Conservation (phyloP, 305 asterid genomes). For the Solanum hybrid region DNA sequence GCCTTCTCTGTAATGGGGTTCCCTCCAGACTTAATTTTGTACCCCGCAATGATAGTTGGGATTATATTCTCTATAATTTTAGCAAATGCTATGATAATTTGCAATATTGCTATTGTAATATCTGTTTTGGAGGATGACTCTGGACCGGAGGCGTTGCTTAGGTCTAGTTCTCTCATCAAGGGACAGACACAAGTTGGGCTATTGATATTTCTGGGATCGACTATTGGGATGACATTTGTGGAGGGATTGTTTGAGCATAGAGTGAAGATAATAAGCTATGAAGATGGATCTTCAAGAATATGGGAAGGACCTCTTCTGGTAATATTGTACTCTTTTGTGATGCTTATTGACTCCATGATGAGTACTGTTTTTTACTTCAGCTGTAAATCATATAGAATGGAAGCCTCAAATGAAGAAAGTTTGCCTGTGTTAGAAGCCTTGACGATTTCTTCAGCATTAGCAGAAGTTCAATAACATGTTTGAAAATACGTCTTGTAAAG, state of each 20-base stretch:
- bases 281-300: conserved; percentile 83
- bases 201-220: conserved; percentile 77
- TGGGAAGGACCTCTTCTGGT: conserved; percentile 99
- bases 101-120: conserved; percentile 70
- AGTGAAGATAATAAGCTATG: conserved; percentile 77
- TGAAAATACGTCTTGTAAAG: not conserved
- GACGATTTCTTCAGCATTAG: conserved; percentile 30
- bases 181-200: conserved; percentile 94
- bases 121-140: conserved; percentile 83
- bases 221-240: conserved; percentile 74
- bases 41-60: conserved; percentile 77
- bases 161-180: conserved; percentile 64
- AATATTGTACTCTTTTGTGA: conserved; percentile 68
- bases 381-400: conserved; percentile 74
- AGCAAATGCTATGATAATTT: conserved; percentile 70
- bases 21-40: conserved; percentile 60
- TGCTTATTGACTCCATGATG: conserved; percentile 83
- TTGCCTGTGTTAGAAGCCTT: conserved; percentile 57
- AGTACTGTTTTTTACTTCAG: conserved; percentile 89
- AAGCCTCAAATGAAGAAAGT: conserved; percentile 39
- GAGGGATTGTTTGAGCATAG: conserved; percentile 88
- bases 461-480: conserved; percentile 6
- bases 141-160: conserved; percentile 67
- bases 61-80: conserved; percentile 55
- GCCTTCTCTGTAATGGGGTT: conserved; percentile 61